These are phyloP conservation scores for Candida mattraensis DNA, from an alignment of 805 yeast genomes.

Conservation along the genomic window DNA sequence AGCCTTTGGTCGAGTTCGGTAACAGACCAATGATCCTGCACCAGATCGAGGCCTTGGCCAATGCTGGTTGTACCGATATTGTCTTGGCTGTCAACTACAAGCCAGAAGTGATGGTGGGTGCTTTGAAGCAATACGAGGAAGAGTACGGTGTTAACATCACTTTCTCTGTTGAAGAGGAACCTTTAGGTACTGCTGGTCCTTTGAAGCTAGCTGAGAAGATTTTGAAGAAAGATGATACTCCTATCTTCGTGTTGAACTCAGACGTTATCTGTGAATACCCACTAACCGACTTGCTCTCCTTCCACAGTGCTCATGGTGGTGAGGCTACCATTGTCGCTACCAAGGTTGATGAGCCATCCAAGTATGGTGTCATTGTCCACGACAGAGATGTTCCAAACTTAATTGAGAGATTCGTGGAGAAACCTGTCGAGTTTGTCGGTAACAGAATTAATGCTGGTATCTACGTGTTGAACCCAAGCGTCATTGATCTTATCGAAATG, in stretches of 20 bases:
- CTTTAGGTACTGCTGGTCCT: slow-evolving; percentile 99
- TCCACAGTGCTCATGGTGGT: slow-evolving; percentile 96
- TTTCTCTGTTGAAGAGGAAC: slow-evolving; percentile 98
- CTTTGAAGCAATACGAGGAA: slow-evolving; percentile 90
- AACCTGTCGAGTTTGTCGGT: slow-evolving; percentile 99
- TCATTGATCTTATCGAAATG: slow-evolving; percentile 93
- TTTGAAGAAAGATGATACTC: slow-evolving; percentile 90
- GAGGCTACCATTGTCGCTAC: slow-evolving; percentile 98
- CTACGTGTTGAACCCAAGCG: slow-evolving; percentile 96
- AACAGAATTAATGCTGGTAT: slow-evolving; percentile 99
- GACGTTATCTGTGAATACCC: slow-evolving; percentile 99
- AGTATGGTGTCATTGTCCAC: slow-evolving; percentile 98
- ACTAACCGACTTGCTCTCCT: slow-evolving; percentile 83
- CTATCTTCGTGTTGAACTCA: slow-evolving; percentile 96
- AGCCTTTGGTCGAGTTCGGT: slow-evolving; percentile 96
- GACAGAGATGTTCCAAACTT: slow-evolving; percentile 93
- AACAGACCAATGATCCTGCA: slow-evolving; percentile 99
- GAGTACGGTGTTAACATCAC: slow-evolving; percentile 94
- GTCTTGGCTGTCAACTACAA: slow-evolving; percentile 98
- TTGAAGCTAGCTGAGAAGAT: slow-evolving; percentile 94
- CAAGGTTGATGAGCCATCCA: slow-evolving; percentile 98
- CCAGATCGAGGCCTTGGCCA: slow-evolving; percentile 96
- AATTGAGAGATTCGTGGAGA: slow-evolving; percentile 98
- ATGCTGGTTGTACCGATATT: slow-evolving; percentile 98
- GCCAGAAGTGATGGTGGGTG: slow-evolving; percentile 98